Evolutionary conservation across 805 yeast genomes (phyloP), one percentile per base, ranked within the genome.

Genomic region (Saccharomyces paradoxus): DNA sequence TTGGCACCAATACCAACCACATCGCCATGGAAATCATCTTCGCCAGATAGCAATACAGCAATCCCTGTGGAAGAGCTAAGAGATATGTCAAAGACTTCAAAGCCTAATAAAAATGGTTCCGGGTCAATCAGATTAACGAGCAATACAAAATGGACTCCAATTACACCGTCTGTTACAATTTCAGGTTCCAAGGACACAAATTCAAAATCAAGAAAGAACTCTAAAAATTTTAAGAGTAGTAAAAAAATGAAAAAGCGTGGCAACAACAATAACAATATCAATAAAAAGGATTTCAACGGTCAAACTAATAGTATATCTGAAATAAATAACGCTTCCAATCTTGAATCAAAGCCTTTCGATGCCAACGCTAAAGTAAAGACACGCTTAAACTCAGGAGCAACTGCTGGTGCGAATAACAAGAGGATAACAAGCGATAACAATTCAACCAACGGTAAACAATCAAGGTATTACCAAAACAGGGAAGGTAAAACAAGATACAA

Each of bases 121-220:
- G 44, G 44, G 4, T 37, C 44, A 17, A 37, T 37, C 13, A 37
- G 5, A 37, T 17, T 37, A 8, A 70, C 70, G 14, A 82, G 83
- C 54, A 82, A 80, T 63, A 86, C 81, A 62, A 84, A 84, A 64
- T 83, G 87, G 87, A 78, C 82, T 44, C 87, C 87, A 9, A 80
- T 77, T 67, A 77, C 80, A 58, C 84, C 80, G 28, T 68, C 78
- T 46, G 78, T 77, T 50, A 77, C 76, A 31, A 70, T 77, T 46
- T 72, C 63, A 13, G 60, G 59, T 21, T 57, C 58, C 48, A 37
- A 37, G 22, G 24, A 17, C 24, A 9, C 44, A n/a, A 37, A 37
- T 37, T 37, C 24, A 17, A 37, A 37, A 2, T 37, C 44, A 37
- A 12, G 44, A 37, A 17, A 21, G 9, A 17, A 37, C 4, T 10